phyloP scores from a whole-genome alignment of 2,329 filamentous ascomycete species.

The Moelleriella libera region DNA sequence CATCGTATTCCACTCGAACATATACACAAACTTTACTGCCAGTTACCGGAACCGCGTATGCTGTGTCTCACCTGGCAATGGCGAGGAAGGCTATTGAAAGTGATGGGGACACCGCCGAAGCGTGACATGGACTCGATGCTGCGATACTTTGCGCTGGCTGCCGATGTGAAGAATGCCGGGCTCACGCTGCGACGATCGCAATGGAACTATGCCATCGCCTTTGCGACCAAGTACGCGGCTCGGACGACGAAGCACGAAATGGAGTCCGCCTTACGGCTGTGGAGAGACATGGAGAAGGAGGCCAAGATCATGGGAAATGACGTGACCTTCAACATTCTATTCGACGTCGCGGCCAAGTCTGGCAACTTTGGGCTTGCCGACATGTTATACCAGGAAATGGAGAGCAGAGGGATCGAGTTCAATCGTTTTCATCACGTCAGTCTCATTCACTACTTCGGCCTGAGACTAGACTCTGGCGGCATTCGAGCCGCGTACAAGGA shows the following conservation, averaged over 20 bases:
- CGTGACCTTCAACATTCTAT: slow-evolving; percentile 89
- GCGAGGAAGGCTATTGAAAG: slow-evolving; percentile 51
- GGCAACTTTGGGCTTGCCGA: slow-evolving; percentile 76
- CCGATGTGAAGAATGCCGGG: slow-evolving; percentile 65
- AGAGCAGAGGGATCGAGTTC: slow-evolving; percentile 47
- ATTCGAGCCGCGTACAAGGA: slow-evolving; percentile 67
- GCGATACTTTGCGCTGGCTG: slow-evolving; percentile 69
- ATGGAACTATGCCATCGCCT: slow-evolving; percentile 76
- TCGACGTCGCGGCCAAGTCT: slow-evolving; percentile 74
- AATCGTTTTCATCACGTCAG: slow-evolving; percentile 73
- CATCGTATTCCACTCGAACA: slow-evolving; percentile 23
- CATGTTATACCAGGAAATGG: slow-evolving; percentile 74
- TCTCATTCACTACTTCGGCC: slow-evolving; percentile 71
- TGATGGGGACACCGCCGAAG: slow-evolving; percentile 49
- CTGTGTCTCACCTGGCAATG: slow-evolving; percentile 31
- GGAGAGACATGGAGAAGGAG: slow-evolving; percentile 77
- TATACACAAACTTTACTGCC: slow-evolving; percentile 34
- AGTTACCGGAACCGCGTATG: slow-evolving; percentile 38
- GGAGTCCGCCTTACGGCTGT: slow-evolving; percentile 55
- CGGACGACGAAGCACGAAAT: slow-evolving; percentile 43
- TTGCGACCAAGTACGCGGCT: slow-evolving; percentile 58
- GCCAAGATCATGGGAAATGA: slow-evolving; percentile 50
- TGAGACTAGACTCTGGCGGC: slow-evolving; percentile 57
- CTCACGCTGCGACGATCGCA: slow-evolving; percentile 53
- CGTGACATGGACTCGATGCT: slow-evolving; percentile 51